Base-by-base conservation (phyloP, 164 flowering plant species). In the Annona cherimola region DNA sequence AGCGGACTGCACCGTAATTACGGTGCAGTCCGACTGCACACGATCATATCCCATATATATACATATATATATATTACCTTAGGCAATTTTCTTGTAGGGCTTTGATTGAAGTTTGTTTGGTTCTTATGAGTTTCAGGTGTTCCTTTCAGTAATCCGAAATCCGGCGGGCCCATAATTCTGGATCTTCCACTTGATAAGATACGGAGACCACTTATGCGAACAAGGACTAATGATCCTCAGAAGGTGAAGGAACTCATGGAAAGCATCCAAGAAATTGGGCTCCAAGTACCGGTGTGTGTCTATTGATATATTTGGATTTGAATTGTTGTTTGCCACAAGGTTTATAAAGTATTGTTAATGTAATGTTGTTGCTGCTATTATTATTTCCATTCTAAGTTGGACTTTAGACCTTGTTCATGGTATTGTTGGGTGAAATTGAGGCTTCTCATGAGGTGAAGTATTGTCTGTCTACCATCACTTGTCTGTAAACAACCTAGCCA, bases 191-290 rank as follows among this genome's bases (percentile, higher is more conserved):
- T 93, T 5, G 89, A 88, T 67, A 84, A 89, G 81, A 95, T 95
- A 43, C 77, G 92, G 73, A 88, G 98, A 61, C 99, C 98, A 1
- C 75, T 95, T 26, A 85, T 89, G 94, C 84, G 94, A 2, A 95
- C 97, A 1, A 82, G 98, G 82, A 73, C 88, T 2, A 95, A 93
- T 71, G 97, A 95, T 71, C 96, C 84, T 0, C 71, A 66, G 43
- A 95, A 95, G 72, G 99, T 95, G 63, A 75, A 91, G 81, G 91
- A 93, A 4, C 94, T 95, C 76, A 93, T 93, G 98, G 93, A 88
- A 4, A 95, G 98, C 76, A 93, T 95, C 57, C 46, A 67, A 44
- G 80, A 87, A 75, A 93, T 95, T 55, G 99, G 99, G 8, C 95
- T 93, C 55, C 98, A 90, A 89, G 97, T 85, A 5, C 97, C 98